phyloP scores from a whole-genome alignment of 495 filamentous ascomycete species.

The Thermothielavioides terrestris region DNA sequence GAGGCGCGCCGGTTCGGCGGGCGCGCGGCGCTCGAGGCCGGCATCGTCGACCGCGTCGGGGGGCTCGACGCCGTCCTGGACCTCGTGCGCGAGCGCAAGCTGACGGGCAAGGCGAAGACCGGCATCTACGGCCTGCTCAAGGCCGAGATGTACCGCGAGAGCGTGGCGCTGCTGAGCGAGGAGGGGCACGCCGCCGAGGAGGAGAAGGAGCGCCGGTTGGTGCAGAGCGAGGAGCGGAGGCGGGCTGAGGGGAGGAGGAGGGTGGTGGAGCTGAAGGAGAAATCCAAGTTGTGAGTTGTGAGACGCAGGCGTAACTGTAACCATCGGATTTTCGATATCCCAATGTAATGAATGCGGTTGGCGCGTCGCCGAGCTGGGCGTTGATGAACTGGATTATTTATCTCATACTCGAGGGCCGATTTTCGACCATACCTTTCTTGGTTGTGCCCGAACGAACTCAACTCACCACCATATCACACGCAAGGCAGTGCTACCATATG shows the following conservation, averaged over 20 bases:
- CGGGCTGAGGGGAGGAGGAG: conserved; percentile 27
- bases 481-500: too few species aligned
- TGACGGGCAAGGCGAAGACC: conserved; percentile 50
- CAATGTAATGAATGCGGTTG: background rate
- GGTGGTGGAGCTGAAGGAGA: conserved; percentile 32
- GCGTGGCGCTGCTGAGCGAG: conserved; percentile 43
- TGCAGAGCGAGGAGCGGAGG: conserved; percentile 26
- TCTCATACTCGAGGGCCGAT: too few species aligned
- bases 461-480: too few species aligned
- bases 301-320: too few species aligned
- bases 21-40: conserved; percentile 49
- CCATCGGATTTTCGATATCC: too few species aligned
- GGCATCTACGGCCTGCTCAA: conserved; percentile 62
- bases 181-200: conserved; percentile 35
- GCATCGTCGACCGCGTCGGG: conserved; percentile 60
- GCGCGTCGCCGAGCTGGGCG: too few species aligned
- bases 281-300: conserved; percentile 17
- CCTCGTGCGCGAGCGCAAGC: conserved; percentile 46
- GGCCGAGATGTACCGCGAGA: conserved; percentile 62
- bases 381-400: too few species aligned
- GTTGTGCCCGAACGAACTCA: too few species aligned
- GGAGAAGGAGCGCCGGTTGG: conserved; percentile 33
- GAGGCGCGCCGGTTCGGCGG: conserved; percentile 60
- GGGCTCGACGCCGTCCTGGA: conserved; percentile 50
- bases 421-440: too few species aligned